Base-by-base conservation (phyloP, 1,139 yeast genomes). In the Protomyces inouyei region DNA sequence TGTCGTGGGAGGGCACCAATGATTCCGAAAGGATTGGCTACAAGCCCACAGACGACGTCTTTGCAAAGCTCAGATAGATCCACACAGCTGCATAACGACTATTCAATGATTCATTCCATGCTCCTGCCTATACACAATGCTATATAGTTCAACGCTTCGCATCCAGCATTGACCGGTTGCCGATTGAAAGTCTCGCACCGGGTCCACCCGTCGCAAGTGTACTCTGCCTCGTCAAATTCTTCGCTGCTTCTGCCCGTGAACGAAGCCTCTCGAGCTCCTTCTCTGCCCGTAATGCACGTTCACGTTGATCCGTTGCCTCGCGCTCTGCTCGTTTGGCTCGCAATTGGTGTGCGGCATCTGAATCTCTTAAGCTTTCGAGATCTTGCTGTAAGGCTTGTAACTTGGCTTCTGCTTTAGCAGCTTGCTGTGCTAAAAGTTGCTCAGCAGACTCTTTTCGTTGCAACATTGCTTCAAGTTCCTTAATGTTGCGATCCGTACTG, bases 341-440 rank as follows among this genome's bases (percentile, higher is more conserved):
- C 45, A 64, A 21, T 37, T 48, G 53, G 23, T 32, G 52, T 25
- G 61, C 57, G 23, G 59, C 59, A 12, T 60, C 64, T 23, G 46
- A 28, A 28, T 46, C 61, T 10, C 57, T 51, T 67, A 82, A 71
- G 18, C 73, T 69, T 43, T 77, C 78, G 36, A 82, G 71, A 8
- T 76, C 76, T 14, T 71, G 72, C 60, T 77, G 76, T 59, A 81
- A 68, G 52, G 77, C 75, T 54, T 72, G 72, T 51, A 79, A 73
- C 52, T 77, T 76, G 21, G 72, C 69, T 52, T 78, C 79, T 35
- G 73, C 71, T 64, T 73, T 72, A 8, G 69, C 60, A 28, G 73
- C 66, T 54, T 75, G 77, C 14, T 74, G 76, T 55, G 74, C 73
- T 46, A 73, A 67, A 35, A 70, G 71, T 61, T 67, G 69, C 12